Evolutionary conservation across 2,329 filamentous ascomycete species (phyloP).

Genomic region (Penicillium fuscoglaucum): DNA sequence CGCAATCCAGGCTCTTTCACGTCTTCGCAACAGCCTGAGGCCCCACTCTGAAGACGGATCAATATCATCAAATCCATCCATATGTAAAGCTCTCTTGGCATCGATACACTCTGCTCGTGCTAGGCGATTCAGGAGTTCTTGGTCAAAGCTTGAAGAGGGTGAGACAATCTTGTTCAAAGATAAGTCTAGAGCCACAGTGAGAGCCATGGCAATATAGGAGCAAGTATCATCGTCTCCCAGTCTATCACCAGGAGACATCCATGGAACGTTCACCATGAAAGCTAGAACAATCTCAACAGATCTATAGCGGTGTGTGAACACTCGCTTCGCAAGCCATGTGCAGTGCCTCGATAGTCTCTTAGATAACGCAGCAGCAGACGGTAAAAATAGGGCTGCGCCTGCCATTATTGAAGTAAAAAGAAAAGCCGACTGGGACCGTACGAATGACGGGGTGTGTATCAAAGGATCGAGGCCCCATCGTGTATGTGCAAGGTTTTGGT

Average conservation of each 20-base stretch:
- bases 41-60: slow-evolving; percentile 63
- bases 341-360: slow-evolving; percentile 66
- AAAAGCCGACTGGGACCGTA: slow-evolving; percentile 67
- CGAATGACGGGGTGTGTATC: slow-evolving; percentile 65
- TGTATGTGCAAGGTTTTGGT: slow-evolving; percentile 69
- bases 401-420: slow-evolving; percentile 71
- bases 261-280: slow-evolving; percentile 74
- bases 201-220: slow-evolving; percentile 67
- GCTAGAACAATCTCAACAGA: slow-evolving; percentile 73
- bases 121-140: slow-evolving; percentile 51
- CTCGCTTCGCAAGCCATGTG: slow-evolving; percentile 61
- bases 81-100: slow-evolving; percentile 61
- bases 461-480: slow-evolving; percentile 71
- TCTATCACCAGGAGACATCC: slow-evolving; percentile 59
- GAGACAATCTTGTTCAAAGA: slow-evolving; percentile 69
- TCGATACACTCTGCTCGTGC: slow-evolving; percentile 69
- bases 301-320: slow-evolving; percentile 62
- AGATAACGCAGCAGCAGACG: slow-evolving; percentile 63
- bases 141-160: slow-evolving; percentile 52
- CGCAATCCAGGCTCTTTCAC: slow-evolving; percentile 70
- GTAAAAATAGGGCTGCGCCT: slow-evolving; percentile 66
- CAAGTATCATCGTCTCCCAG: slow-evolving; percentile 67
- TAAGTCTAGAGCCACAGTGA: slow-evolving; percentile 68
- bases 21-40: slow-evolving; percentile 60
- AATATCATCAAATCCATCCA: slow-evolving; percentile 67